Percentiles rank a stretch among this genome's conserved stretches.
Evolutionary conservation across 2,329 filamentous ascomycete genomes (phyloP).

Genomic region (Phialophora tarda): DNA sequence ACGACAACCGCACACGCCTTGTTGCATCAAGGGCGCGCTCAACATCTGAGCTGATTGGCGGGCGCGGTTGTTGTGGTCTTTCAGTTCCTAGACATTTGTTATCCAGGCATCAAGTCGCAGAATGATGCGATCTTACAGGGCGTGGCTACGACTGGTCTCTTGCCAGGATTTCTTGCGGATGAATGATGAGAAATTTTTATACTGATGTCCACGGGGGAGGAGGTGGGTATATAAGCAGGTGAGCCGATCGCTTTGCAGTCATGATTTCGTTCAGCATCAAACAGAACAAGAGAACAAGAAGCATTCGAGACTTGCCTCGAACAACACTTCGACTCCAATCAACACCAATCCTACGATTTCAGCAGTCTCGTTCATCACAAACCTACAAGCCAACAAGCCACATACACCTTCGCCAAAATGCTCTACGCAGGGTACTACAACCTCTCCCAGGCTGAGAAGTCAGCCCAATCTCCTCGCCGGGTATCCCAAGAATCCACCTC

Average conservation of each 20-base stretch:
- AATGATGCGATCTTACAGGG: constrained; percentile 11
- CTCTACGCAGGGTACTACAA: constrained; percentile 37
- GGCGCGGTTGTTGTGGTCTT: constrained; percentile 5
- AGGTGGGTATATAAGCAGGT: constrained; percentile 32
- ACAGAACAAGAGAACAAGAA: constrained; percentile 1
- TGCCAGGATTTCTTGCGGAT: neutral
- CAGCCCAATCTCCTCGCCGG: constrained; percentile 28
- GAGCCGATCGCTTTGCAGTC: neutral
- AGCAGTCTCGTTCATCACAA: neutral
- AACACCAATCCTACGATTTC: neutral
- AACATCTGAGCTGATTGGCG: constrained; percentile 30
- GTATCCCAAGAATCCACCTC: constrained; percentile 25
- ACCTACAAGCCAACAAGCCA: constrained; percentile 4
- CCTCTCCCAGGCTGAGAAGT: constrained; percentile 32
- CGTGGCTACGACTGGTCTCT: neutral
- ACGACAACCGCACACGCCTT: constrained; percentile 36
- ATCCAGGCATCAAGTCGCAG: neutral
- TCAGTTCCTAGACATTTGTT: constrained; percentile 19
- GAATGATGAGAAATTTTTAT: constrained; percentile 17
- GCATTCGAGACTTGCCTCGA: neutral
- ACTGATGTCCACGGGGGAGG: neutral
- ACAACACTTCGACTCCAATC: neutral
- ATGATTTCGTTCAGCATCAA: constrained; percentile 13
- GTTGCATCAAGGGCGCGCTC: constrained; percentile 18
- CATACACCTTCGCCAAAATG: constrained; percentile 29